These are phyloP conservation scores for Cercospora sesami DNA, from an alignment of 2,329 filamentous ascomycete genomes.

Conservation along the genomic window DNA sequence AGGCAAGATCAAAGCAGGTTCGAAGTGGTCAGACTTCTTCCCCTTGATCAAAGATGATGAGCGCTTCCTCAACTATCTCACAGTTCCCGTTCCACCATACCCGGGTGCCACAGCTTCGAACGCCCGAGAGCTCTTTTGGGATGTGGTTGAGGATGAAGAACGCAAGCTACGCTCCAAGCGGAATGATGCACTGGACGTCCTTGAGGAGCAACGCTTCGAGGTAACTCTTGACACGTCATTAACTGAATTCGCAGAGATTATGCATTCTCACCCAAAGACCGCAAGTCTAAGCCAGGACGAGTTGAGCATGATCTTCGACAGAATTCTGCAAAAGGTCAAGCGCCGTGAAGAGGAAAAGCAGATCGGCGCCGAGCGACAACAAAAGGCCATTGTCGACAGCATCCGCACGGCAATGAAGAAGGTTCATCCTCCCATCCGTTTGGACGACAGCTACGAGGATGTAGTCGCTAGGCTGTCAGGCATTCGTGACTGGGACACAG, in stretches of 20 bases:
- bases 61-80: constrained; percentile 79
- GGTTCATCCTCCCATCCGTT: constrained; percentile 76
- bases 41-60: constrained; percentile 75
- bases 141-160: constrained; percentile 91
- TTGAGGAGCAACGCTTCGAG: constrained; percentile 81
- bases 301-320: constrained; percentile 78
- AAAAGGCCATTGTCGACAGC: constrained; percentile 80
- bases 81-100: constrained; percentile 55
- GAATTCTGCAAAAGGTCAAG: constrained; percentile 81
- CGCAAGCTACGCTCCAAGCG: constrained; percentile 47
- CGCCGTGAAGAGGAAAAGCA: constrained; percentile 81
- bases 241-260: constrained; percentile 79
- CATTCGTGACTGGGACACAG: constrained; percentile 81
- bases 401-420: constrained; percentile 85
- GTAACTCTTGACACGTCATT: constrained; percentile 82
- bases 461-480: constrained; percentile 77
- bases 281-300: constrained; percentile 80
- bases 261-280: constrained; percentile 85
- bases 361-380: constrained; percentile 76
- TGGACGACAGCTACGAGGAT: constrained; percentile 84
- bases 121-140: constrained; percentile 93
- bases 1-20: constrained; percentile 83
- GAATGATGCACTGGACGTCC: constrained; percentile 37
- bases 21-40: constrained; percentile 83
- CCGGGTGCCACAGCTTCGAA: constrained; percentile 40